phyloP scores from a whole-genome alignment of 1,284 basidiomycete genomes.

The Chalciporus sp. region DNA sequence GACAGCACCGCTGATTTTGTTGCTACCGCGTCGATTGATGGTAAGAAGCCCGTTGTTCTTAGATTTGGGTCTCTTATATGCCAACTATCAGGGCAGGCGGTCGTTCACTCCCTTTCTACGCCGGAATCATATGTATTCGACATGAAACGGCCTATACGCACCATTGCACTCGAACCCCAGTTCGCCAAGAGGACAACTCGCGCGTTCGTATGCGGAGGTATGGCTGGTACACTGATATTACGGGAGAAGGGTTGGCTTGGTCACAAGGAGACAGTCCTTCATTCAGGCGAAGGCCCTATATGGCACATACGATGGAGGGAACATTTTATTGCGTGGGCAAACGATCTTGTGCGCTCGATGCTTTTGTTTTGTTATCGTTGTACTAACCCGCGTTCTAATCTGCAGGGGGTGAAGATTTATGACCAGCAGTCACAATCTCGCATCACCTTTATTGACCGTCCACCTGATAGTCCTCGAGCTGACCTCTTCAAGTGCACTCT shows the following conservation, averaged over 20 bases:
- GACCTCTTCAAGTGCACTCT: conserved; percentile 94
- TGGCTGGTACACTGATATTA: conserved; percentile 84
- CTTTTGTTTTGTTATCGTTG: not conserved
- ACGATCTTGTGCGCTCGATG: conserved; percentile 69
- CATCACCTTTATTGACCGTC: conserved; percentile 88
- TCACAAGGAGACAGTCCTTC: conserved; percentile 87
- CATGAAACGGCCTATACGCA: conserved; percentile 91
- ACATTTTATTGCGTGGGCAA: conserved; percentile 94
- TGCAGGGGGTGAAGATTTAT: conserved; percentile 91
- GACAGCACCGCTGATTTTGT: conserved; percentile 90
- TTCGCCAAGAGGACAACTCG: conserved; percentile 83
- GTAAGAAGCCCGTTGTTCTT: conserved; percentile 46
- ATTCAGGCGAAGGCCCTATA: conserved; percentile 92
- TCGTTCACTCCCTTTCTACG: conserved; percentile 83
- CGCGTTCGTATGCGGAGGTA: conserved; percentile 92
- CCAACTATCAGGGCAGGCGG: conserved; percentile 73
- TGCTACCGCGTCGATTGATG: conserved; percentile 93
- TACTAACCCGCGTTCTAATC: not conserved
- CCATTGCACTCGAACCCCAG: conserved; percentile 88
- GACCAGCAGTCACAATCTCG: conserved; percentile 80
- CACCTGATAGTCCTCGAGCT: conserved; percentile 79
- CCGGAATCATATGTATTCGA: conserved; percentile 89
- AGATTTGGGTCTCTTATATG: conserved; percentile 13
- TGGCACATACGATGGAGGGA: conserved; percentile 91
- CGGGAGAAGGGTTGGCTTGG: conserved; percentile 98